Base-by-base conservation (phyloP, 1,284 basidiomycete species). In the Ceratobasidium papillatum region DNA sequence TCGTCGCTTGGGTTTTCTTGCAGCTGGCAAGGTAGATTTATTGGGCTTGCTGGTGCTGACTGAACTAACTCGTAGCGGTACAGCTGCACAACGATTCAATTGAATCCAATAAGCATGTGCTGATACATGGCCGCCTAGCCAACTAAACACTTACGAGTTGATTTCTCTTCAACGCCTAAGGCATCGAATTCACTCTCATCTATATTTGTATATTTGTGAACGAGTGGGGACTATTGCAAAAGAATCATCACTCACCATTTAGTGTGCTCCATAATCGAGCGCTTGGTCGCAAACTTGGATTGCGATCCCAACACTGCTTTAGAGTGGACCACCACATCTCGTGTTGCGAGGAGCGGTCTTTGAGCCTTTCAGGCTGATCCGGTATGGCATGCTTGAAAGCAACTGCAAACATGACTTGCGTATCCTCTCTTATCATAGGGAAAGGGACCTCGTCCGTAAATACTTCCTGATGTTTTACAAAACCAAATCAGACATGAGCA, bases 131-230 rank as follows among this genome's bases (percentile, higher is more conserved):
- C 68, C n/a, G 56, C 56, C 36, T 34, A n/a, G 34, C 56, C 1
- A 41, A 14, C 34, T 17, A 30, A 59, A 59, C 38, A 59, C 68
- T 45, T 61, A 71, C 68, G 68, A 61, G 68, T 71, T 14, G 68
- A 47, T 30, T 71, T 56, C 43, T 71, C 61, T n/a, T 71, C 68
- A n/a, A n/a, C n/a, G n/a, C n/a, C n/a, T n/a, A n/a, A n/a, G n/a
- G n/a, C 7, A 41, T 41, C 5, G 7, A 41, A 41, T 5, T 7
- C 38, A 41, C 5, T 41, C 5, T 41, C 38, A 41, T 41, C 38
- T 41, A 14, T 41, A 7, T 41, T n/a, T 14, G 5, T 41, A 41
- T 41, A 41, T 14, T 41, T 41, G 38, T 41, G 38, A 41, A 14
- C 38, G 38, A 14, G 14, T 41, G 14, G 38, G 38, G 5, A 5